phyloP scores from a whole-genome alignment of 2,329 filamentous ascomycete species.

The Chrysosporium keratinophilum region DNA sequence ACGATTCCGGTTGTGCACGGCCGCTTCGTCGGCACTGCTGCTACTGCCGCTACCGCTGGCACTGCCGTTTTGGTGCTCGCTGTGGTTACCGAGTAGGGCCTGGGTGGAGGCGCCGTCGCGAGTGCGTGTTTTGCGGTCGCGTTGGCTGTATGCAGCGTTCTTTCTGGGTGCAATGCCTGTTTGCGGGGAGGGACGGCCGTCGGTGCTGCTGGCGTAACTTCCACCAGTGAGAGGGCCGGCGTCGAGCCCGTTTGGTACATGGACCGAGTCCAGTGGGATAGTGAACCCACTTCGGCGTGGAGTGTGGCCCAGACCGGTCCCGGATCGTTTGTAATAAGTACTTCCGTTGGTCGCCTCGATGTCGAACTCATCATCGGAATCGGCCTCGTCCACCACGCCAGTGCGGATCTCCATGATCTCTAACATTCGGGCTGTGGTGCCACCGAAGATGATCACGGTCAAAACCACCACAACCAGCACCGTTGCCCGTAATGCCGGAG shows the following conservation, averaged over 20 bases:
- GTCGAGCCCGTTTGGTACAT: conserved; percentile 29
- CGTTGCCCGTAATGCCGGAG: conserved; percentile 74
- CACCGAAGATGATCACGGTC: conserved; percentile 97
- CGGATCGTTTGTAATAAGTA: conserved; percentile 70
- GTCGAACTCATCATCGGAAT: conserved; percentile 97
- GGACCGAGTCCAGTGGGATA: conserved; percentile 44
- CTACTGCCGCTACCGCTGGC: conserved; percentile 36
- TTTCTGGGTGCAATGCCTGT: conserved; percentile 39
- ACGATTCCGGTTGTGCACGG: conserved; percentile 31
- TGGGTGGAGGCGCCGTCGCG: conserved; percentile 37
- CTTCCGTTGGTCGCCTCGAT: conserved; percentile 67
- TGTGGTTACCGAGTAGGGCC: conserved; percentile 39
- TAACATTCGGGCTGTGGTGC: conserved; percentile 92
- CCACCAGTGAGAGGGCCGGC: conserved; percentile 20
- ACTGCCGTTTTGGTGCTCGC: background rate
- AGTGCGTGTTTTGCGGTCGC: conserved; percentile 35
- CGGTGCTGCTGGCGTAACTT: conserved; percentile 51
- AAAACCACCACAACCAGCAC: conserved; percentile 96
- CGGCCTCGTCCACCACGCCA: conserved; percentile 90
- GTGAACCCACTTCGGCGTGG: conserved; percentile 55
- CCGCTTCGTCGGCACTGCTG: conserved; percentile 37
- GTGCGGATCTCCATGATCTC: conserved; percentile 96
- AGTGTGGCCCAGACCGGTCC: conserved; percentile 64
- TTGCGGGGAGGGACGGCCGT: conserved; percentile 42
- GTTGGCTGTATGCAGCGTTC: conserved; percentile 42